A percentile compares a stretch with the other conserved stretches of the same genome.
Conservation (phyloP, 805 yeast genomes). For the Ogataea corticis region DNA sequence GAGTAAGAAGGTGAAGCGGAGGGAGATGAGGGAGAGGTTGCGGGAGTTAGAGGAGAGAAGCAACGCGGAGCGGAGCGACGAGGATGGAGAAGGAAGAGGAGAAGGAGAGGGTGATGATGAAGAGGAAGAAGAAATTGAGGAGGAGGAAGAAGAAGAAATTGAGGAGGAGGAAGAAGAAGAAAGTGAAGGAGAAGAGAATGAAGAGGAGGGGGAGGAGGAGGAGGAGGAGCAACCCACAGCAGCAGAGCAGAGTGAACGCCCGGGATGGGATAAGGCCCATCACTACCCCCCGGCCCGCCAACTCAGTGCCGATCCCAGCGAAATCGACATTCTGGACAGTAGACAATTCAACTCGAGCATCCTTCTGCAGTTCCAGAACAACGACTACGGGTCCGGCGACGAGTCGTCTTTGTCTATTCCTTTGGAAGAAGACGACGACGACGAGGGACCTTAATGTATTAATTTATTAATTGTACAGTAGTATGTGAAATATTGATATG, state of each 20-base stretch:
- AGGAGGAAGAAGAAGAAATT: conserved; percentile 4
- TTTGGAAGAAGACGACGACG: conserved; percentile 24
- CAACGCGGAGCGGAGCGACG: conserved; percentile 10
- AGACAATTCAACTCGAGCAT: conserved; percentile 19
- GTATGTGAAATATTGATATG: background rate
- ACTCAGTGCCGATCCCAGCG: background rate
- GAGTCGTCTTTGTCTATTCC: conserved; percentile 19
- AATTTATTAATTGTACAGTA: background rate
- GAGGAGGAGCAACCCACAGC: conserved; percentile 4
- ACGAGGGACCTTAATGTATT: background rate
- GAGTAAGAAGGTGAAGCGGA: conserved; percentile 12
- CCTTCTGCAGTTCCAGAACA: conserved; percentile 10
- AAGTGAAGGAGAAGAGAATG: background rate
- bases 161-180: conserved; percentile 7
- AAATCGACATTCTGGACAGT: conserved; percentile 16
- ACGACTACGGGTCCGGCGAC: conserved; percentile 8
- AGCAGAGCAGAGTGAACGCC: background rate
- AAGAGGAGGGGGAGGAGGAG: background rate
- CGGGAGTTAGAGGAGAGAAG: conserved; percentile 4
- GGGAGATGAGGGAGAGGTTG: conserved; percentile 1
- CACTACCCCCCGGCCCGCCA: background rate
- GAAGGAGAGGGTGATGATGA: conserved; percentile 2
- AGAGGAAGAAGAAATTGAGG: conserved; percentile 7
- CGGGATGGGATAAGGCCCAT: no score
- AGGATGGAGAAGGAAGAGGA: background rate